Percentiles rank a stretch among this genome's conserved stretches.
phyloP scores from a whole-genome alignment of 768 basidiomycete species.

The Fomitopsis serialis region DNA sequence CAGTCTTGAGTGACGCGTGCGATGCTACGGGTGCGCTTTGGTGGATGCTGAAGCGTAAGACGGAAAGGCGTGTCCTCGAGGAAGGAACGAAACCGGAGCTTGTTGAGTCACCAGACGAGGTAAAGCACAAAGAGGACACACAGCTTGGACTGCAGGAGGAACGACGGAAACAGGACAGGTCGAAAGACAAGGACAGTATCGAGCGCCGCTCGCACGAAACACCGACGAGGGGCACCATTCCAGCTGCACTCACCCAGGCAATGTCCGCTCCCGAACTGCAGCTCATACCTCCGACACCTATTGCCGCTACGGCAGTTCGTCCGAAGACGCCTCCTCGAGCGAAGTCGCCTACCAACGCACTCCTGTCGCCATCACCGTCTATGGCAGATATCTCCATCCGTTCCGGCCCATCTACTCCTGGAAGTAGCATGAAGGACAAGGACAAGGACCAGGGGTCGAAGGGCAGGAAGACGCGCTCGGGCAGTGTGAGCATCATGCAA shows the following conservation, averaged over 20 bases:
- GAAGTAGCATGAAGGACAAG: conserved; percentile 47
- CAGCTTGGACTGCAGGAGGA: conserved; percentile 4
- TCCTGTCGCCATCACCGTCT: conserved; percentile 50
- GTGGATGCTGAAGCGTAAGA: conserved; percentile 92
- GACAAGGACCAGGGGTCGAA: conserved; percentile 46
- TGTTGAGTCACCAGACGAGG: conserved; percentile 21
- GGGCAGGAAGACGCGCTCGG: conserved; percentile 62
- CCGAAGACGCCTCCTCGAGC: conserved; percentile 50
- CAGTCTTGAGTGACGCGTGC: conserved; percentile 87
- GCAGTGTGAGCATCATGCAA: conserved; percentile 95
- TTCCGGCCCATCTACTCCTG: conserved; percentile 69
- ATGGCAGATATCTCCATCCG: conserved; percentile 44
- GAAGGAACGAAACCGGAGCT: conserved; percentile 25
- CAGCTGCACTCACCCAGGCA: conserved; percentile 24
- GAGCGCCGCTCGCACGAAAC: neutral
- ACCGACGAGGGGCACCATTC: conserved; percentile 8
- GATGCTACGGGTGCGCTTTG: conserved; percentile 87
- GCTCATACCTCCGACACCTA: conserved; percentile 76
- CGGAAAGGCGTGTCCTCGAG: conserved; percentile 52
- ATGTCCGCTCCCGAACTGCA: conserved; percentile 56
- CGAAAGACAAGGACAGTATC: conserved; percentile 1
- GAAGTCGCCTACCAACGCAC: conserved; percentile 29
- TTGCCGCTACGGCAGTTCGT: conserved; percentile 31
- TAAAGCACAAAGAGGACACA: conserved; percentile 28
- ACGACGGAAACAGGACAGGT: conserved; percentile 3